Base-by-base conservation (phyloP, 169 alveolate genomes). In the Babesia divergens region DNA sequence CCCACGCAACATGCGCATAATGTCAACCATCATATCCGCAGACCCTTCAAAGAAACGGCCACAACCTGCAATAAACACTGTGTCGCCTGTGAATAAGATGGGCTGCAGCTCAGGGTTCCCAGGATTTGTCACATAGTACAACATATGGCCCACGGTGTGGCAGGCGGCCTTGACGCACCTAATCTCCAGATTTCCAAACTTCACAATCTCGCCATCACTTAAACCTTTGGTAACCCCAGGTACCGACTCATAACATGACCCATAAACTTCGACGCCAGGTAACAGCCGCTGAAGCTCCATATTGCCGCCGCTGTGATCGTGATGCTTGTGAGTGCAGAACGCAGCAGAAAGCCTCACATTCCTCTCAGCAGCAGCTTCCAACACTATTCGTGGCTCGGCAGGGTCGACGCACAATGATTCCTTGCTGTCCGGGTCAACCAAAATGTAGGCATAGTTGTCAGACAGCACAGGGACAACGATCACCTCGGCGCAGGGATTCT, bases 21-120 rank as follows among this genome's bases (percentile, higher is more conserved):
- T 79, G 42, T 65, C 87, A 6, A 74, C 67, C 97, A 95, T 95
- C 66, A 83, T 79, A 31, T 40, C 68, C 31, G 96, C 96, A 38
- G 74, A 59, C 6, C 99, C 99, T 80, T 96, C 98, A 79, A 96
- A 96, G 82, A 95, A 95, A 40, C 96, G 77, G 0, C 99, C 99
- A 66, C 98, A 94, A 0, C 98, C 98, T 18, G 95, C 98, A 9
- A 96, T 83, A 67, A 96, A 96, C 3, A 96, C 44, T 2, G 99
- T 96, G 68, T 96, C 99, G 2, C 99, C 94, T 28, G 90, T 81
- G 82, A 85, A 86, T 50, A 89, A 58, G 44, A 83, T 60, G 5
- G 92, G 93, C 24, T 79, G 83, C 35, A 46, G 44, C 14, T 34
- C 35, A 5, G 69, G 72, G 22, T 81, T 65, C 35, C 53, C 49